phyloP scores from a whole-genome alignment of 164 flowering plant species.

The Berberis vulgaris region DNA sequence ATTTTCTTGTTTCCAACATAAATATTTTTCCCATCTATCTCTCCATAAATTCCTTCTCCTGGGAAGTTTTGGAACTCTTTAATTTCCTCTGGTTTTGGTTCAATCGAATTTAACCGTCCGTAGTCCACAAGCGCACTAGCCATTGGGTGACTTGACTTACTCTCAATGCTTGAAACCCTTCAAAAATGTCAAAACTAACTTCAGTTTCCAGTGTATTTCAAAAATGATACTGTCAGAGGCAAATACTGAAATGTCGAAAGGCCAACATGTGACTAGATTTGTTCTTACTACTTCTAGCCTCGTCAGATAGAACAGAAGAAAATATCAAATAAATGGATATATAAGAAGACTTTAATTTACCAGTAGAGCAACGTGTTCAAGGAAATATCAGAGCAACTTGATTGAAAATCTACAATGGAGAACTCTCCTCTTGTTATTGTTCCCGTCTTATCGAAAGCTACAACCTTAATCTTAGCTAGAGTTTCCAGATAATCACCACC shows the following conservation, averaged over 20 bases:
- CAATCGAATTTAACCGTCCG: slow-evolving; percentile 33
- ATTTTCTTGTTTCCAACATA: slow-evolving; percentile 68
- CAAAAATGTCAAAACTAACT: not conserved
- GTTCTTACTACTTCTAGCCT: not conserved
- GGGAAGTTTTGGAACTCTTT: slow-evolving; percentile 61
- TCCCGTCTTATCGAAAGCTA: slow-evolving; percentile 94
- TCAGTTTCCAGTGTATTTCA: not conserved
- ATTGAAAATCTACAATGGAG: slow-evolving; percentile 37
- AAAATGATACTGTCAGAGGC: not conserved
- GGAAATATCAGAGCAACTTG: slow-evolving; percentile 33
- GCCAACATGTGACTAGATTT: not conserved
- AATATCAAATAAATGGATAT: not conserved
- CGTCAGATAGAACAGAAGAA: not conserved
- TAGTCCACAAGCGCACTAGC: slow-evolving; percentile 76
- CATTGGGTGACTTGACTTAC: slow-evolving; percentile 95
- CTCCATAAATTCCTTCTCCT: slow-evolving; percentile 89
- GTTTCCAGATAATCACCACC: slow-evolving; percentile 79
- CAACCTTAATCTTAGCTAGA: slow-evolving; percentile 50
- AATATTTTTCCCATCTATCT: slow-evolving; percentile 51
- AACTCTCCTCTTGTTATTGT: slow-evolving; percentile 90
- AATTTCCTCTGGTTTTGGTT: slow-evolving; percentile 67
- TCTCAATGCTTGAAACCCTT: slow-evolving; percentile 95
- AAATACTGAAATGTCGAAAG: not conserved
- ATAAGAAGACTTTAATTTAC: slow-evolving; percentile 22
- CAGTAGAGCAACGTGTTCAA: slow-evolving; percentile 53